Evolutionary conservation across 2,329 filamentous ascomycete species (phyloP), one percentile per base, ranked within the genome.

Genomic region (Zalaria sp.): DNA sequence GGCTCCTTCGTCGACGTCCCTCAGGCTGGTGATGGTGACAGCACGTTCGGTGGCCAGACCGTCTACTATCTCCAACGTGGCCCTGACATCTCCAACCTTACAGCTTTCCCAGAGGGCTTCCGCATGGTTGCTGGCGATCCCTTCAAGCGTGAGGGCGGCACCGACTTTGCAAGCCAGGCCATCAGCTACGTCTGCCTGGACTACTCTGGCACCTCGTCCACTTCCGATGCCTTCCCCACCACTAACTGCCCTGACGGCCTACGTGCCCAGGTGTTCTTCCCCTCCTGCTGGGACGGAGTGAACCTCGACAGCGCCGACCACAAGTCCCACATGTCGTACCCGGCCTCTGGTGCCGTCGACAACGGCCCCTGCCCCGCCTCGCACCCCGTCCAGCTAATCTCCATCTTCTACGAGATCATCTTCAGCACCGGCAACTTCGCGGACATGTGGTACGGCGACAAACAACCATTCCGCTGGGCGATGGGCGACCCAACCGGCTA

Each of bases 31-130:
- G 71, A 73, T 42, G 66, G 61, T 49, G 40, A 50, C n/a, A 49
- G 55, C 34, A 53, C 56, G 11, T 56, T 53, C 27, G 63, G 63
- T 53, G 84, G 84, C 57, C 78, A 80, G 73, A 63, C 83, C 46
- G 78, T 80, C 46, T 91, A 91, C 67, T 88, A 89, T 63, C 79
- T 60, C 48, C 58, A 53, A 49, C 59, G 72, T 41, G 60, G 67
- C 48, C 66, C 66, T 32, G 74, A 76, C 50, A 71, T 79, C 48
- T 79, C 85, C 51, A 66, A 77, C n/a, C 72, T 85, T 56, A 68
- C 72, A 51, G 68, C 81, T 10, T 86, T 85, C 64, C 83, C 82
- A 6, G 55, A 69, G n/a, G 80, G 79, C n/a, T 70, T 88, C 49
- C 74, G 77, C 55, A 84, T 88, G 66, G 53, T 87, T 41, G 75